Percentiles rank a stretch among this genome's conserved stretches.
Conservation (phyloP, 73 alveolate genomes). For the Stentor coeruleus region DNA sequence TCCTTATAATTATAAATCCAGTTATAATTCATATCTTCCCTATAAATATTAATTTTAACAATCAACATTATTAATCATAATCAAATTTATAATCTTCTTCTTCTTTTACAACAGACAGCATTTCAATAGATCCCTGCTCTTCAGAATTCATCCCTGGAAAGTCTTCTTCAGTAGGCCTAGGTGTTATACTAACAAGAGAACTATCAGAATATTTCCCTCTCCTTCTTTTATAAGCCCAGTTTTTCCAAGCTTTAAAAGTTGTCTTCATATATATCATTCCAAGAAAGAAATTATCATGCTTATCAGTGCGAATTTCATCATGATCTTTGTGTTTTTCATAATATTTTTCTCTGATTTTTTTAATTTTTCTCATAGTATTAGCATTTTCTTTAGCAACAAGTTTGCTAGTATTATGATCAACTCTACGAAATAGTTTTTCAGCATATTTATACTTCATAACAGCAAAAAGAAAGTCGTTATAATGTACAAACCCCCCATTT, state of each 20-base stretch:
- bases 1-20: too few relatives aligned
- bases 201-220: constrained; percentile 16
- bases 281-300: neutral
- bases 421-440: neutral
- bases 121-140: too few relatives aligned
- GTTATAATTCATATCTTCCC: too few relatives aligned
- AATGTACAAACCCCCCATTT: constrained; percentile 29
- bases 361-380: neutral
- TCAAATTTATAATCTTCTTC: too few relatives aligned
- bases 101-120: too few relatives aligned
- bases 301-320: neutral
- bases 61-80: too few relatives aligned
- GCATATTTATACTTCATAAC: constrained; percentile 33
- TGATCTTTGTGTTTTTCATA: neutral
- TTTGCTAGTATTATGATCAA: too few relatives aligned
- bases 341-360: neutral
- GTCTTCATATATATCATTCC: neutral
- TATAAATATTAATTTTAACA: too few relatives aligned
- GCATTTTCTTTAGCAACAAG: neutral
- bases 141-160: neutral
- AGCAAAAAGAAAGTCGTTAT: constrained; percentile 34
- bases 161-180: neutral
- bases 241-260: neutral
- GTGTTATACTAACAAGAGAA: neutral
- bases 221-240: neutral